phyloP scores from a whole-genome alignment of 2,329 filamentous ascomycete genomes.

The Laburnicola sp. region DNA sequence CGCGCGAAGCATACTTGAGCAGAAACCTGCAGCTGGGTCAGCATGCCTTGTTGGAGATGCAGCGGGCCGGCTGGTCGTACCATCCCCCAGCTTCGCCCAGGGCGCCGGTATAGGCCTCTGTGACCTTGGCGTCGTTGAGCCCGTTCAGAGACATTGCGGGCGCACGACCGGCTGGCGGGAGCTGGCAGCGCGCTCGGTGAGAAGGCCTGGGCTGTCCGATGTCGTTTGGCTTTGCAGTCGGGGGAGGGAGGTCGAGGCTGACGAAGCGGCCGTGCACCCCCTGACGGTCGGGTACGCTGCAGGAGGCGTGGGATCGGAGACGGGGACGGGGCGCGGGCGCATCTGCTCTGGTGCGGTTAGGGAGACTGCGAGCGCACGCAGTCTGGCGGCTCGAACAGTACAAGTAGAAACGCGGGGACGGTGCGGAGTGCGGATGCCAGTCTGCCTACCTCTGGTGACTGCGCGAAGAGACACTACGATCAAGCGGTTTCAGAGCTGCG shows the following conservation, averaged over 20 bases:
- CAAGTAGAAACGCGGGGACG: too few species aligned
- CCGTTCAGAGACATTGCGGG: constrained; percentile 89
- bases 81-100: constrained; percentile 88
- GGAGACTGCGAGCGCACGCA: too few species aligned
- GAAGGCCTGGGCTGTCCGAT: constrained; percentile 15
- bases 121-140: constrained; percentile 77
- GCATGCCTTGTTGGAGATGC: constrained; percentile 19
- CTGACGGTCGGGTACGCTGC: not conserved
- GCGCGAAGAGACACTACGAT: too few species aligned
- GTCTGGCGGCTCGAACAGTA: too few species aligned
- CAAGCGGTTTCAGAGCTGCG: not conserved
- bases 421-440: too few species aligned
- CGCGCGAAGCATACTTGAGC: constrained; percentile 85
- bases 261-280: constrained; percentile 1
- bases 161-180: constrained; percentile 14
- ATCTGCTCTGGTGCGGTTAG: not conserved
- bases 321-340: not conserved
- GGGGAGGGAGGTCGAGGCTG: constrained; percentile 1
- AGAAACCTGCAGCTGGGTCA: constrained; percentile 71
- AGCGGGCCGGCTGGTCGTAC: constrained; percentile 59
- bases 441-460: too few species aligned
- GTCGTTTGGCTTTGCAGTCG: constrained; percentile 11
- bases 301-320: not conserved
- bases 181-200: constrained; percentile 12
- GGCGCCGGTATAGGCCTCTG: constrained; percentile 81